These are phyloP conservation scores for Pezicula radicicola DNA, from an alignment of 2,329 filamentous ascomycete genomes.

Conservation along the genomic window DNA sequence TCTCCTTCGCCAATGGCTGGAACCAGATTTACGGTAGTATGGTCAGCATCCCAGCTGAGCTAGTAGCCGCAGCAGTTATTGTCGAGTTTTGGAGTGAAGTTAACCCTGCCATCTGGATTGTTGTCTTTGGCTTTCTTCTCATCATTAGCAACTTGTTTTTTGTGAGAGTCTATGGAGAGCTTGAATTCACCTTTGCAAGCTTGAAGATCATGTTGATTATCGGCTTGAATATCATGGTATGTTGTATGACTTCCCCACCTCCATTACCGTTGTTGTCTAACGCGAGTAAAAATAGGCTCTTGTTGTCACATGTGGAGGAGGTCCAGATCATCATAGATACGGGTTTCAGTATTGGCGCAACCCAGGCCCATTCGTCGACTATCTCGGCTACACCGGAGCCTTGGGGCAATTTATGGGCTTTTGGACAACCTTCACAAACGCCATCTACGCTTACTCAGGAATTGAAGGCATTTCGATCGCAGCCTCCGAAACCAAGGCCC, in stretches of 20 bases:
- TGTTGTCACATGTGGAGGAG: conserved; percentile 61
- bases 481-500: conserved; percentile 50
- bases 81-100: conserved; percentile 62
- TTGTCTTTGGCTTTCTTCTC: conserved; percentile 32
- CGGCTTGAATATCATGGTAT: conserved; percentile 57
- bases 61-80: conserved; percentile 59
- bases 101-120: conserved; percentile 37
- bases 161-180: conserved; percentile 39
- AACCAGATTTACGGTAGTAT: conserved; percentile 53
- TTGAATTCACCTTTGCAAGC: conserved; percentile 47
- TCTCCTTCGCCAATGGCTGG: conserved; percentile 44
- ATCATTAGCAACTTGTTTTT: conserved; percentile 33
- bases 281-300: conserved; percentile 32
- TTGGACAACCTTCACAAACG: conserved; percentile 45
- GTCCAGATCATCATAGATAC: conserved; percentile 53
- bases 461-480: conserved; percentile 51
- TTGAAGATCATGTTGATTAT: conserved; percentile 61
- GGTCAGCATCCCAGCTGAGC: conserved; percentile 57
- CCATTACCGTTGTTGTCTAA: not conserved
- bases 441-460: conserved; percentile 41
- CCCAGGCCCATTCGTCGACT: conserved; percentile 66
- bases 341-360: conserved; percentile 70
- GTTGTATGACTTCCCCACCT: not conserved
- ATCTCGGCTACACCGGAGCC: conserved; percentile 48
- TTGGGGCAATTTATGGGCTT: conserved; percentile 62